phyloP scores from a whole-genome alignment of 164 flowering plant species.

The Liquidambar formosana region DNA sequence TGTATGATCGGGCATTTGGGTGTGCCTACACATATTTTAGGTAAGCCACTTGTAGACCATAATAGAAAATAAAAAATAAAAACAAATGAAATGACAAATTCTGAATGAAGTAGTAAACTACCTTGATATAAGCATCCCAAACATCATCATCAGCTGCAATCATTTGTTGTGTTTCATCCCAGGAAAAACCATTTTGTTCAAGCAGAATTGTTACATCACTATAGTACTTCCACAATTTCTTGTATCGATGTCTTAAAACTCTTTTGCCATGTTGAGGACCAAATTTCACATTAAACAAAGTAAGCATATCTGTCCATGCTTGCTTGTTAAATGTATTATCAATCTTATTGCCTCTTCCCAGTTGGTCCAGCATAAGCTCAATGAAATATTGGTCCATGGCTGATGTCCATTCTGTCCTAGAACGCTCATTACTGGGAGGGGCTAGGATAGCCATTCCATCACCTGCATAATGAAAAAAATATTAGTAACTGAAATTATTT shows the following conservation, averaged over 20 bases:
- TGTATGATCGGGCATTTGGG: conserved; percentile 44
- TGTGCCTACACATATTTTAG: conserved; percentile 33
- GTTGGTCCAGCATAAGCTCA: conserved; percentile 55
- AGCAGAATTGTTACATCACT: conserved; percentile 36
- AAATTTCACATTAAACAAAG: conserved; percentile 49
- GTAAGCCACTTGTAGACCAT: conserved; percentile 3
- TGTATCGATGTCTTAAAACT: conserved; percentile 58
- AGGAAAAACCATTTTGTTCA: conserved; percentile 47
- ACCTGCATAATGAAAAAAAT: conserved; percentile 25
- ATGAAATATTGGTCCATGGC: conserved; percentile 55
- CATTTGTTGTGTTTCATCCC: conserved; percentile 54
- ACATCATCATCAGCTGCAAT: conserved; percentile 44
- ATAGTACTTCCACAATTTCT: conserved; percentile 53
- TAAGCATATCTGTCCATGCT: conserved; percentile 63
- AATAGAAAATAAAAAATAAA: not conserved
- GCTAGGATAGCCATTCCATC: conserved; percentile 27
- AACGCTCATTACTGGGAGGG: conserved; percentile 33
- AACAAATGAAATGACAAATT: not conserved
- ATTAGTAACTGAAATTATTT: not conserved
- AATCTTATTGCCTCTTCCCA: conserved; percentile 49
- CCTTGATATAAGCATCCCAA: conserved; percentile 67
- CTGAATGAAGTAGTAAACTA: conserved; percentile 8
- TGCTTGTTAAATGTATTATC: conserved; percentile 49
- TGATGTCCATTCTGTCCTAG: conserved; percentile 57
- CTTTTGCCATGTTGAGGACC: conserved; percentile 54